These are phyloP conservation scores for Cichorium intybus DNA, from an alignment of 140 eudicot genomes.

Conservation along the genomic window DNA sequence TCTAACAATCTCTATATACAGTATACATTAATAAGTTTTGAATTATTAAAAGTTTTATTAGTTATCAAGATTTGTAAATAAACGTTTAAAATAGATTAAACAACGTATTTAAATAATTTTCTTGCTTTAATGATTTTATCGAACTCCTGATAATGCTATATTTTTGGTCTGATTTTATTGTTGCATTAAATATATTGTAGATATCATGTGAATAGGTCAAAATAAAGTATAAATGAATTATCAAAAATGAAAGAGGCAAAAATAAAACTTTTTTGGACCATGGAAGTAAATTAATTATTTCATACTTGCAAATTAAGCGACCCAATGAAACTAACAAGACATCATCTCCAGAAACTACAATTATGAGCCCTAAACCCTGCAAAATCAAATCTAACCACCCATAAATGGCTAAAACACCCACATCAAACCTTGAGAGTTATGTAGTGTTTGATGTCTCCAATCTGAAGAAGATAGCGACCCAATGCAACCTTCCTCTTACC, in stretches of 20 bases:
- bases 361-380: neutral
- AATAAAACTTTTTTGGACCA: neutral
- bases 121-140: too few relatives aligned
- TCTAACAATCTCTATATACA: neutral
- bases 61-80: too few relatives aligned
- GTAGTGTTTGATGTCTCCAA: constrained; percentile 61
- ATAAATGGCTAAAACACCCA: constrained; percentile 2
- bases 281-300: constrained; percentile 1
- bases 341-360: constrained; percentile 3
- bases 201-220: neutral
- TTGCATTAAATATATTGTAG: too few relatives aligned
- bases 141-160: too few relatives aligned
- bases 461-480: constrained; percentile 64
- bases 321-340: neutral
- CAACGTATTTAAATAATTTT: too few relatives aligned
- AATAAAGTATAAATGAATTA: neutral
- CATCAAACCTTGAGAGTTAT: constrained; percentile 42
- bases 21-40: too few relatives aligned
- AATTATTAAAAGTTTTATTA: too few relatives aligned
- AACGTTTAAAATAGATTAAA: too few relatives aligned
- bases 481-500: constrained; percentile 50
- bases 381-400: neutral
- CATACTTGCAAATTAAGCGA: neutral
- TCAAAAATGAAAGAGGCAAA: neutral
- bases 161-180: too few relatives aligned